phyloP scores from a whole-genome alignment of 257 asterid species.

The Rauvolfia tetraphylla region DNA sequence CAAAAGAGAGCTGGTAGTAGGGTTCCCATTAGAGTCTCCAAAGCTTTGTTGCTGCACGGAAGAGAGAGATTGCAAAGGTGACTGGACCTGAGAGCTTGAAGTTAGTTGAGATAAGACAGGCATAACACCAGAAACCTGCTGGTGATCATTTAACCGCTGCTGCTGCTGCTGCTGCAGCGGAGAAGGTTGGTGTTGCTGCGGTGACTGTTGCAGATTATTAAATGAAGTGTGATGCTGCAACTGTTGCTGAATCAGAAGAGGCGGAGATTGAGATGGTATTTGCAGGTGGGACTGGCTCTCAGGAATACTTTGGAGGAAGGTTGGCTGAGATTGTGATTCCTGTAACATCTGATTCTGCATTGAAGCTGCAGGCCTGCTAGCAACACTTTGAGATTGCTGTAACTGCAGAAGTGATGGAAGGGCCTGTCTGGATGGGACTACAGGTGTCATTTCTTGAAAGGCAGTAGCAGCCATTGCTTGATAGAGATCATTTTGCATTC shows the following conservation, averaged over 20 bases:
- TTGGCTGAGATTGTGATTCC: slow-evolving; percentile 38
- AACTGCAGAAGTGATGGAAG: slow-evolving; percentile 45
- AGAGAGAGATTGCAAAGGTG: slow-evolving; percentile 35
- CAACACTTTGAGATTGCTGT: slow-evolving; percentile 42
- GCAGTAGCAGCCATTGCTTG: slow-evolving; percentile 67
- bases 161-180: slow-evolving; percentile 39
- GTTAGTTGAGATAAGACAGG: slow-evolving; percentile 38
- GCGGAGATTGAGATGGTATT: slow-evolving; percentile 30
- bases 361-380: slow-evolving; percentile 24
- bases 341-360: slow-evolving; percentile 43
- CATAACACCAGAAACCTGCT: slow-evolving; percentile 29
- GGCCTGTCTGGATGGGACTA: slow-evolving; percentile 55
- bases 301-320: slow-evolving; percentile 35
- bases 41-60: slow-evolving; percentile 41
- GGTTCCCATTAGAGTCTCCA: slow-evolving; percentile 34
- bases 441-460: slow-evolving; percentile 47
- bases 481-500: slow-evolving; percentile 60
- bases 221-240: slow-evolving; percentile 47
- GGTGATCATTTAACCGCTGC: slow-evolving; percentile 28
- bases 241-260: slow-evolving; percentile 44
- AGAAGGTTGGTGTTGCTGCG: slow-evolving; percentile 23
- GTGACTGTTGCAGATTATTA: slow-evolving; percentile 36
- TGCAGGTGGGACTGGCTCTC: slow-evolving; percentile 30
- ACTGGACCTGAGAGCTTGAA: slow-evolving; percentile 37
- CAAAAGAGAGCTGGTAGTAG: slow-evolving; percentile 21